Base-by-base conservation (phyloP, 2,329 filamentous ascomycete species). In the Phoma herbarum region DNA sequence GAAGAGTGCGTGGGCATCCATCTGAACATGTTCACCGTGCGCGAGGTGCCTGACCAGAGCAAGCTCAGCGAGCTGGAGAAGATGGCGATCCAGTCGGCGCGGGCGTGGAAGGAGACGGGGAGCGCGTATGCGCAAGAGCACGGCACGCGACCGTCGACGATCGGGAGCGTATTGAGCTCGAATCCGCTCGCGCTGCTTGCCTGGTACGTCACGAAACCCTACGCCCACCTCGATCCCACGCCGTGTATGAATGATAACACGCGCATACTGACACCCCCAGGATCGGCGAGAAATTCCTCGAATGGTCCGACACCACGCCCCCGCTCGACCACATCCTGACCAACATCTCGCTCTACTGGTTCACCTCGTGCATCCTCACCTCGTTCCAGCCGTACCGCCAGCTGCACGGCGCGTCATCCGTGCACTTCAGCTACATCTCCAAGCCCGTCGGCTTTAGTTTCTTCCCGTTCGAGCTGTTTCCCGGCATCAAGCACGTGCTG, bases 261-360 rank as follows among this genome's bases (percentile, higher is more conserved):
- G 6, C 35, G 46, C 18, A 23, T 22, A 41, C 52, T 58, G 23
- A 65, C 44, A 7, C 16, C 29, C 29, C 23, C 47, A 73, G 71
- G 74, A 80, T 87, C 42, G 84, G 83, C 16, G 85, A 88, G 63
- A 87, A 87, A 65, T 82, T 85, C 61, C 70, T 85, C 4, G 81
- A 81, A 31, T 88, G 84, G 85, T 77, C 77, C 3, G 84, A 87
- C 63, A 65, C 74, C 4, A 69, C 73, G 29, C 82, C 58, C 0
- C 58, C 72, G 2, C 62, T 75, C 26, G 72, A 80, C 41, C 70
- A 73, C 12, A 84, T 87, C n/a, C 75, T 88, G 1, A 82, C 82
- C 29, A 74, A 79, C 45, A 79, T 85, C 26, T 81, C 80, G 2
- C 71, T 87, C 7, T 87, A 86, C 71, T 88, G 84, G 84, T 79